phyloP scores from a whole-genome alignment of 2,329 filamentous ascomycete genomes.

The Blastomyces emzantsi region DNA sequence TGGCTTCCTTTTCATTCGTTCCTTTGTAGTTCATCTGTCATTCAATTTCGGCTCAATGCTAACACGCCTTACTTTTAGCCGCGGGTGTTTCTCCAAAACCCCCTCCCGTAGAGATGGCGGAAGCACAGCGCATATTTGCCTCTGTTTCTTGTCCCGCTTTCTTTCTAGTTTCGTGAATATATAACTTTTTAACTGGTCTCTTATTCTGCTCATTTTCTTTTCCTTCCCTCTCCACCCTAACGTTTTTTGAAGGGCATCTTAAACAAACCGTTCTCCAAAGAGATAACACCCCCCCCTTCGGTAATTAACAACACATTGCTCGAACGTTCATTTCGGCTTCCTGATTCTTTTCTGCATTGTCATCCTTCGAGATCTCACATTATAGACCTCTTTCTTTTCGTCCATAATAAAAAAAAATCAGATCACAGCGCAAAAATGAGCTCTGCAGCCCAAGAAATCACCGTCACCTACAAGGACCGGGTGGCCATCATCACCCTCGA shows the following conservation, averaged over 20 bases:
- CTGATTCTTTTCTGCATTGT: not conserved
- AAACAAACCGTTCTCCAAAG: not conserved
- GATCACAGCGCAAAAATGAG: slow-evolving; percentile 2
- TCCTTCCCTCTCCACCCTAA: too few species aligned
- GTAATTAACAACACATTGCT: not conserved
- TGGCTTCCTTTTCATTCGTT: too few species aligned
- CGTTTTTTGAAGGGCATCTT: not conserved
- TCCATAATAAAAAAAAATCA: not conserved
- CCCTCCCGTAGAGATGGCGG: not conserved
- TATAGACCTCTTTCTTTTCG: not conserved
- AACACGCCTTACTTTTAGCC: not conserved
- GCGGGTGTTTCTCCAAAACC: not conserved
- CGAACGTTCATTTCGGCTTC: not conserved
- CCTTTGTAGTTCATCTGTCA: too few species aligned
- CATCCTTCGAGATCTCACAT: not conserved
- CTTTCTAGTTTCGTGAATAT: not conserved
- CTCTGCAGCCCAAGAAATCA: slow-evolving; percentile 32
- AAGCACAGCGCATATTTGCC: not conserved
- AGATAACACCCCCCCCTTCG: not conserved
- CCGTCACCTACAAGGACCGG: slow-evolving; percentile 56
- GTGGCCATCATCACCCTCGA: slow-evolving; percentile 81
- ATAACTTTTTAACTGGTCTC: not conserved
- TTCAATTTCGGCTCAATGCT: not conserved
- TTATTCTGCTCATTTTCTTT: not conserved
- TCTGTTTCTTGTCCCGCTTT: not conserved